These are phyloP conservation scores for Juncus effusus DNA, from an alignment of 176 grass and related monocot genomes.

Conservation along the genomic window DNA sequence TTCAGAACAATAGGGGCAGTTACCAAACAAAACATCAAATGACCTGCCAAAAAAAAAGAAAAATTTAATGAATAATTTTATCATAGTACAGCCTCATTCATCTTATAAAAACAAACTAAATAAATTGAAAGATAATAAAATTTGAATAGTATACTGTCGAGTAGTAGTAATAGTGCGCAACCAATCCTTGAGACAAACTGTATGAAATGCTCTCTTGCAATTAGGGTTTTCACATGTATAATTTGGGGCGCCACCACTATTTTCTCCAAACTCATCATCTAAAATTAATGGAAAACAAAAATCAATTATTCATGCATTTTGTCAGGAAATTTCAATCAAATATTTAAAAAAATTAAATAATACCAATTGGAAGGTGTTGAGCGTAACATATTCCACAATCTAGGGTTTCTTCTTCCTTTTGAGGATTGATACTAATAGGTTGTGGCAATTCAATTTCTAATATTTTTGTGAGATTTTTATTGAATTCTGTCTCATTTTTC, in stretches of 20 bases:
- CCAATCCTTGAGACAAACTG: constrained; percentile 71
- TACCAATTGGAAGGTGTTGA: constrained; percentile 60
- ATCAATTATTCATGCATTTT: neutral
- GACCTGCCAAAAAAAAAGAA: constrained; percentile 39
- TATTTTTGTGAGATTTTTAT: constrained; percentile 53
- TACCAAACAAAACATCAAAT: constrained; percentile 72
- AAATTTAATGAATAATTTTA: neutral
- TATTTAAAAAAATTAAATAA: neutral
- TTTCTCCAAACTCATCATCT: constrained; percentile 66
- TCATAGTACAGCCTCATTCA: neutral
- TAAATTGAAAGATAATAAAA: neutral
- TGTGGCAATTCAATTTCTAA: constrained; percentile 54
- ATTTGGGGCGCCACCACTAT: constrained; percentile 53
- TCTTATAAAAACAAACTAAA: neutral
- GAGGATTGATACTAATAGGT: constrained; percentile 20
- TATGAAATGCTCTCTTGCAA: constrained; percentile 71
- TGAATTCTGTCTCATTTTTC: constrained; percentile 43
- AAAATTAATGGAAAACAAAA: constrained; percentile 20
- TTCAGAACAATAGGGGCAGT: constrained; percentile 79
- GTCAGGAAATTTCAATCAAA: neutral
- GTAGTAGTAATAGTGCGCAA: constrained; percentile 68
- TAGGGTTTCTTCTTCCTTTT: constrained; percentile 41
- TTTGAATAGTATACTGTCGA: constrained; percentile 48
- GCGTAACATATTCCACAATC: constrained; percentile 91
- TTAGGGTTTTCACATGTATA: constrained; percentile 61